Conservation (phyloP, 257 asterid species). For the Solanum chiquidenum region DNA sequence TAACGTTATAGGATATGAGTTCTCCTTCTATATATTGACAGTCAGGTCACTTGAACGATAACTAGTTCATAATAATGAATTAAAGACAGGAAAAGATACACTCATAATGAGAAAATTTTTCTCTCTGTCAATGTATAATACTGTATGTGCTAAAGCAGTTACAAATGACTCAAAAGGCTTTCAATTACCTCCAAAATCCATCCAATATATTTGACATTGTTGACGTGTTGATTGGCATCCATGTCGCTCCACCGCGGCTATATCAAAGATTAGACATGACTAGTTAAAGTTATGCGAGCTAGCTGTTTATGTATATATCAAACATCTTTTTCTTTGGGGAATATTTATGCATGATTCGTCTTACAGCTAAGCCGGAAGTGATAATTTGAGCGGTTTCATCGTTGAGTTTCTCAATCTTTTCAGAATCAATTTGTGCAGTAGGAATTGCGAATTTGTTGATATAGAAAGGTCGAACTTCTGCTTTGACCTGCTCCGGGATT, state of each 20-base stretch:
- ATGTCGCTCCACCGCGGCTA: constrained; percentile 94
- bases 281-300: background rate
- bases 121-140: background rate
- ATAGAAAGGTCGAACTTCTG: constrained; percentile 63
- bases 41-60: background rate
- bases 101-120: background rate
- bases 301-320: no score
- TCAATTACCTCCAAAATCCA: constrained; percentile 71
- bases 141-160: background rate
- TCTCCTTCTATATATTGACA: background rate
- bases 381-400: constrained; percentile 45
- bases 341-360: background rate
- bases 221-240: constrained; percentile 90
- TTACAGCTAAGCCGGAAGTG: constrained; percentile 62
- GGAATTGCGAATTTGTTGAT: constrained; percentile 42
- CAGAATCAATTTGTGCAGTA: constrained; percentile 26
- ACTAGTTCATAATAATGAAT: background rate
- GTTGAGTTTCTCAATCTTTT: constrained; percentile 56
- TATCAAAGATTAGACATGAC: background rate
- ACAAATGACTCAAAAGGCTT: background rate
- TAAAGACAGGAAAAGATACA: no score
- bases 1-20: background rate
- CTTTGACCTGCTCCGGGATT: constrained; percentile 68
- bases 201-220: constrained; percentile 83
- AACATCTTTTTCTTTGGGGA: background rate